phyloP scores from a whole-genome alignment of 257 asterid species.

The Ilex asprella region DNA sequence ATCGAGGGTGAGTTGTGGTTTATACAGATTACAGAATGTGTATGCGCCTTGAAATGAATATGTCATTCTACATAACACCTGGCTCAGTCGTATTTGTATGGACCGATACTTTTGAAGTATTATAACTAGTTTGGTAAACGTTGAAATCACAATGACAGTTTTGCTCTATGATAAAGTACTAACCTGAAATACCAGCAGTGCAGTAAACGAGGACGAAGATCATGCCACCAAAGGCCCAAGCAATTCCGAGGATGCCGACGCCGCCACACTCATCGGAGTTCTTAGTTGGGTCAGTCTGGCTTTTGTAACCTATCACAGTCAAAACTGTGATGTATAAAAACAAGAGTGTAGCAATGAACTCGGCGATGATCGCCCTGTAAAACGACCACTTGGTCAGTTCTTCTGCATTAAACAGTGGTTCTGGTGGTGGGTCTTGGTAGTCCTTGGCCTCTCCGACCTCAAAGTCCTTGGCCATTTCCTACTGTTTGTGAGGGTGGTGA shows the following conservation, averaged over 20 bases:
- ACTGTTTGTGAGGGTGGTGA: not conserved
- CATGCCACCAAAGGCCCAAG: too few species aligned
- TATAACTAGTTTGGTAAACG: too few species aligned
- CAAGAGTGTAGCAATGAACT: not conserved
- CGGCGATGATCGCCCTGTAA: not conserved
- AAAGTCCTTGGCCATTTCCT: not conserved
- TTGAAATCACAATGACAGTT: too few species aligned
- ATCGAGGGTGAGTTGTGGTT: too few species aligned
- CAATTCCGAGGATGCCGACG: not conserved
- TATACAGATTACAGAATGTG: too few species aligned
- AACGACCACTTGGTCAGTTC: not conserved
- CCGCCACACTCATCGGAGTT: not conserved
- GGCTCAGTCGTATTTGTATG: too few species aligned
- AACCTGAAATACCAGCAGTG: not conserved
- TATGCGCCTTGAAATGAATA: too few species aligned
- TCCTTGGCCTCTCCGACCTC: not conserved
- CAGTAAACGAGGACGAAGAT: not conserved
- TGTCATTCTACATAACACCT: too few species aligned
- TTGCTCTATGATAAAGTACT: not conserved
- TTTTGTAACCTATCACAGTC: not conserved
- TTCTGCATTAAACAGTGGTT: not conserved
- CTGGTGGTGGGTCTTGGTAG: not conserved
- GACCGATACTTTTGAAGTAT: too few species aligned
- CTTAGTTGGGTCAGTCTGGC: too few species aligned
- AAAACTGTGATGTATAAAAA: not conserved